Percentiles rank a stretch among this genome's conserved stretches.
phyloP scores from a whole-genome alignment of 192 early-diverging fungal genomes.

The Coemansia sp. region DNA sequence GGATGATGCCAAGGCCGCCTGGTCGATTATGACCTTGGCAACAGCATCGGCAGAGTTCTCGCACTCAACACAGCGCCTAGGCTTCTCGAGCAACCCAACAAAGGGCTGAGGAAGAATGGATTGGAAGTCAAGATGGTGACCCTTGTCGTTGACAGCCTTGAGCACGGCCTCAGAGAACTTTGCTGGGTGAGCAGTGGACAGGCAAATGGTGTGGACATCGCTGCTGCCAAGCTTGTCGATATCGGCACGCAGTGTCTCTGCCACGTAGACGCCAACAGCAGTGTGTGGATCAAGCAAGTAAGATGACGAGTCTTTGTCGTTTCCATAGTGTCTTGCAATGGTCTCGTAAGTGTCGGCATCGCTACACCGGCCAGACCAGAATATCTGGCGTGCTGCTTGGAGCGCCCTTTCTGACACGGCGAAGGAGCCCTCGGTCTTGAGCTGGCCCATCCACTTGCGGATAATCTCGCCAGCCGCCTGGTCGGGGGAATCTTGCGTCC shows the following conservation, averaged over 20 bases:
- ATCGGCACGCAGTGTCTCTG: slow-evolving; percentile 58
- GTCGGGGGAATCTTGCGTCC: slow-evolving; percentile 36
- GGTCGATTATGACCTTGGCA: slow-evolving; percentile 33
- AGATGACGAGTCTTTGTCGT: slow-evolving; percentile 29
- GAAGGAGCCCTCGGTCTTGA: slow-evolving; percentile 74
- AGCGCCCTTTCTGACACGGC: slow-evolving; percentile 63
- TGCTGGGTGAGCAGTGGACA: slow-evolving; percentile 93
- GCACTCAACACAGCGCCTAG: slow-evolving; percentile 60
- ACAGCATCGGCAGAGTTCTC: slow-evolving; percentile 49
- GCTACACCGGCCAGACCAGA: slow-evolving; percentile 72
- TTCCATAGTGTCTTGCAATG: slow-evolving; percentile 70
- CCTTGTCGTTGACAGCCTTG: slow-evolving; percentile 61
- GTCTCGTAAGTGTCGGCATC: slow-evolving; percentile 74
- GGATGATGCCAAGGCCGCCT: not conserved
- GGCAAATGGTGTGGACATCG: slow-evolving; percentile 56
- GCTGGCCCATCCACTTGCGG: slow-evolving; percentile 73
- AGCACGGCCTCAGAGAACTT: slow-evolving; percentile 95
- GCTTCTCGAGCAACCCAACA: slow-evolving; percentile 68
- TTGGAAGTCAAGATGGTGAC: slow-evolving; percentile 56
- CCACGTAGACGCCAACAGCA: slow-evolving; percentile 88
- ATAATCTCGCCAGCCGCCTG: slow-evolving; percentile 63
- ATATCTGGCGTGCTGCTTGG: slow-evolving; percentile 65
- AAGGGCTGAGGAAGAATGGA: slow-evolving; percentile 69
- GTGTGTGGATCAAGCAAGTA: slow-evolving; percentile 97
- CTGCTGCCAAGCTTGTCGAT: slow-evolving; percentile 12